Evolutionary conservation across 2,329 filamentous ascomycete genomes (phyloP).

Genomic region (Aspergillus texensis): DNA sequence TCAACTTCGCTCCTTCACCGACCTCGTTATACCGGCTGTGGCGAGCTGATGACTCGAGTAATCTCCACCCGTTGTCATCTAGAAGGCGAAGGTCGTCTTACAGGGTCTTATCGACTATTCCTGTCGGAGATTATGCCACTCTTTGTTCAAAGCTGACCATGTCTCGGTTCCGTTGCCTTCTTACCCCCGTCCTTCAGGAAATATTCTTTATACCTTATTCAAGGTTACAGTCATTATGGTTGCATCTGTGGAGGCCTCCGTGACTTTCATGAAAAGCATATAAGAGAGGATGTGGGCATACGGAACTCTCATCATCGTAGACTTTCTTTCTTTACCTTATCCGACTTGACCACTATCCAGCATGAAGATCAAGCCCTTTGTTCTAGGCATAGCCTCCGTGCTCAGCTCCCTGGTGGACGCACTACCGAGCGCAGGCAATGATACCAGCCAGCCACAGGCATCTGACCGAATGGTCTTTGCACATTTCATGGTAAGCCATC

Average conservation of each 20-base stretch:
- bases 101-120: not conserved
- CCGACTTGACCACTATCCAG: not conserved
- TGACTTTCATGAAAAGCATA: not conserved
- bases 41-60: not conserved
- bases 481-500: constrained; percentile 13
- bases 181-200: not conserved
- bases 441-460: not conserved
- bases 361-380: not conserved
- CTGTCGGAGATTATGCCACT: not conserved
- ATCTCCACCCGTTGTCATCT: not conserved
- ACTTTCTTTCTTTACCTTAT: not conserved
- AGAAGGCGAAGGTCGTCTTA: not conserved
- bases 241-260: not conserved
- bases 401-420: constrained; percentile 7
- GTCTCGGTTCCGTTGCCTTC: not conserved
- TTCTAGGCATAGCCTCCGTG: not conserved
- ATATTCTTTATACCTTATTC: not conserved
- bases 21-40: not conserved
- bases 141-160: not conserved
- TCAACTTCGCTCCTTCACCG: not conserved
- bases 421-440: constrained; percentile 1
- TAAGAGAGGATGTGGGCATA: not conserved
- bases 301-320: not conserved
- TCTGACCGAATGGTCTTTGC: constrained; percentile 12
- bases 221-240: not conserved